Conservation (phyloP, 306 rosid species). For the Trichosanthes cucumerina region DNA sequence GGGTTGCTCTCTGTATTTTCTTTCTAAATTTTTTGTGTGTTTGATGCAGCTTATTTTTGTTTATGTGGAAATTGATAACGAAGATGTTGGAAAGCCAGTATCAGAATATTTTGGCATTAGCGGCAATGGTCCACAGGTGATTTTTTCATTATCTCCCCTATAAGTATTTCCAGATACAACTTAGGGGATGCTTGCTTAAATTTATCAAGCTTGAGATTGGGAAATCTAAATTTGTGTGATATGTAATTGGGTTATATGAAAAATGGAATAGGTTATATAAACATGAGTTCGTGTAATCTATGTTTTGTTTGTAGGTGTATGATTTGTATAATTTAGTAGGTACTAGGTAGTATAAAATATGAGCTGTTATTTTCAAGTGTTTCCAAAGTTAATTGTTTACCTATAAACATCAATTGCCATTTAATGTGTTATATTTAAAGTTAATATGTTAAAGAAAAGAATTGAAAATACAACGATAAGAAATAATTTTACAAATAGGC, state of each 20-base stretch:
- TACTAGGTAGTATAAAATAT: background rate
- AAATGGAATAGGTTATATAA: background rate
- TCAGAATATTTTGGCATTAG: constrained; percentile 84
- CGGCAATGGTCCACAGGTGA: constrained; percentile 66
- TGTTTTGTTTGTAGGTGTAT: background rate
- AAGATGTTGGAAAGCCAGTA: constrained; percentile 87
- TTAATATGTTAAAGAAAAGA: background rate
- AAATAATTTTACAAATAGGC: background rate
- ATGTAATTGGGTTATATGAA: background rate
- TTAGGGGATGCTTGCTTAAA: background rate
- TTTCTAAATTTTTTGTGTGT: constrained; percentile 3
- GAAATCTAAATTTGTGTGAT: background rate
- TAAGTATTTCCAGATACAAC: background rate
- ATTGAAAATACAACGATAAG: background rate
- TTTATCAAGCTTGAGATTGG: background rate
- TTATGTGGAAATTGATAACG: constrained; percentile 66
- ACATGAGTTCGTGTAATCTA: background rate
- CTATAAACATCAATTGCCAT: background rate
- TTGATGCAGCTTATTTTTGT: constrained; percentile 79
- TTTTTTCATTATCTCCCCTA: constrained; percentile 8
- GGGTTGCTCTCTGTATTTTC: background rate
- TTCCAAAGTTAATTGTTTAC: background rate
- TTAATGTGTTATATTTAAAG: background rate
- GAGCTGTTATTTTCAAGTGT: background rate
- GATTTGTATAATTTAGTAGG: background rate